Conservation (phyloP, 495 filamentous ascomycete genomes). For the Aspergillus olivimuriae region DNA sequence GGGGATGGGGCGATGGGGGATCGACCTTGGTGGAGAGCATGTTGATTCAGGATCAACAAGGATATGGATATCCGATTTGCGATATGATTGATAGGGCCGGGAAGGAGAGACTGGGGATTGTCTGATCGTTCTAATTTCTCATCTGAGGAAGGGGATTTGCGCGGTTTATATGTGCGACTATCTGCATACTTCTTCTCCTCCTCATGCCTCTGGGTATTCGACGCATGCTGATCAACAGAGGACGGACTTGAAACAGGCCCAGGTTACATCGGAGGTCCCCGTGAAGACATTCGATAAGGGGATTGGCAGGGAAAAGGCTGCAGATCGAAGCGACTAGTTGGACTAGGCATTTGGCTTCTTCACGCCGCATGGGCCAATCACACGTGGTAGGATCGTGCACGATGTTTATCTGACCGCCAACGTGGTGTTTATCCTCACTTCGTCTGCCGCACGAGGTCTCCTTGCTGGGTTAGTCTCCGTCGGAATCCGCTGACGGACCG, state of each 20-base stretch:
- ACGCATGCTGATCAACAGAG: background rate
- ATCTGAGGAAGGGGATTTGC: background rate
- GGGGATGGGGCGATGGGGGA: background rate
- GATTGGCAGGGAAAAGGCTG: conserved; percentile 10
- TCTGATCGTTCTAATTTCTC: background rate
- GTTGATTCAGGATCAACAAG: conserved; percentile 6
- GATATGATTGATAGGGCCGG: background rate
- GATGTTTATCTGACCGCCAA: background rate
- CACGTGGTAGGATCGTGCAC: background rate
- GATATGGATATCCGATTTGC: background rate
- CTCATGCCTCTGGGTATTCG: too few species aligned
- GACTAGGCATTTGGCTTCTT: background rate
- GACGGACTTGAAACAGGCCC: background rate
- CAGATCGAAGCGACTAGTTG: background rate
- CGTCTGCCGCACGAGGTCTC: too few species aligned
- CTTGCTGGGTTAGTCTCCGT: conserved; percentile 7
- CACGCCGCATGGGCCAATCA: background rate
- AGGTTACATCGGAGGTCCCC: conserved; percentile 17
- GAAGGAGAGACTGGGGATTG: background rate
- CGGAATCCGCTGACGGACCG: conserved; percentile 25
- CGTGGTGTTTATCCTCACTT: background rate
- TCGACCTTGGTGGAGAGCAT: conserved; percentile 28
- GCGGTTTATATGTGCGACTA: background rate
- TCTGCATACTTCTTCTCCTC: too few species aligned
- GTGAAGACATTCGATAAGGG: conserved; percentile 6